A percentile compares a stretch with the other conserved stretches of the same genome.
Evolutionary conservation across 768 basidiomycete species (phyloP).

Genomic region (Cystobasidium onofrii): DNA sequence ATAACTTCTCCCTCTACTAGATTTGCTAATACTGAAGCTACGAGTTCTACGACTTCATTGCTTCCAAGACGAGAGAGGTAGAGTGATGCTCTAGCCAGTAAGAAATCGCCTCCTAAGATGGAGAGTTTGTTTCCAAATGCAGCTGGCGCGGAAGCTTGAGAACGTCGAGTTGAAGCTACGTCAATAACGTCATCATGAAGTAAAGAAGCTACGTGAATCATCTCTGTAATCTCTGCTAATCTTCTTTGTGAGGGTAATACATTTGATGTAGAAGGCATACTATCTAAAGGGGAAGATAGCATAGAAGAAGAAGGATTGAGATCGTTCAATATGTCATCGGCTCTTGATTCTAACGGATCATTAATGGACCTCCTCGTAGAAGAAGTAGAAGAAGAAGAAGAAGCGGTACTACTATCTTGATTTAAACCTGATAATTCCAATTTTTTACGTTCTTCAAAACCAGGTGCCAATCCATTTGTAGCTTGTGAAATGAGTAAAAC

Average conservation of each 20-base stretch:
- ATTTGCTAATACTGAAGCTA: constrained; percentile 84
- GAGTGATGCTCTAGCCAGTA: constrained; percentile 80
- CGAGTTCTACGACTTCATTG: constrained; percentile 82
- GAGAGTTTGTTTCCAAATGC: constrained; percentile 87
- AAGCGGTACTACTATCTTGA: no score
- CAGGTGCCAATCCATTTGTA: constrained; percentile 74
- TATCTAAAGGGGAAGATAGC: constrained; percentile 38
- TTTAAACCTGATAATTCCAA: constrained; percentile 38
- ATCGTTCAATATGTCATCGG: constrained; percentile 30
- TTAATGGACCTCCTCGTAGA: constrained; percentile 62
- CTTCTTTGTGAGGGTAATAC: constrained; percentile 81
- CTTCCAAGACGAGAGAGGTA: constrained; percentile 79
- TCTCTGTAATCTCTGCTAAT: constrained; percentile 91
- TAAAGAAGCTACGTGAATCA: constrained; percentile 92
- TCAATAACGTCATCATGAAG: constrained; percentile 88
- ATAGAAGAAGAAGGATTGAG: constrained; percentile 40
- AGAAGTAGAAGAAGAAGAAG: no score
- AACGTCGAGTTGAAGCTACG: constrained; percentile 62
- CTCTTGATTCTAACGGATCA: constrained; percentile 54
- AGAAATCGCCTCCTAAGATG: constrained; percentile 89
- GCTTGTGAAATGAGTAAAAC: constrained; percentile 84
- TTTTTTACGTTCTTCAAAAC: constrained; percentile 51
- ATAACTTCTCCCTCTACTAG: constrained; percentile 94
- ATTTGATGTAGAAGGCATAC: constrained; percentile 40
- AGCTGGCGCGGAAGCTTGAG: constrained; percentile 59